These are phyloP conservation scores for Candida patagonica DNA, from an alignment of 805 yeast species.

Conservation along the genomic window DNA sequence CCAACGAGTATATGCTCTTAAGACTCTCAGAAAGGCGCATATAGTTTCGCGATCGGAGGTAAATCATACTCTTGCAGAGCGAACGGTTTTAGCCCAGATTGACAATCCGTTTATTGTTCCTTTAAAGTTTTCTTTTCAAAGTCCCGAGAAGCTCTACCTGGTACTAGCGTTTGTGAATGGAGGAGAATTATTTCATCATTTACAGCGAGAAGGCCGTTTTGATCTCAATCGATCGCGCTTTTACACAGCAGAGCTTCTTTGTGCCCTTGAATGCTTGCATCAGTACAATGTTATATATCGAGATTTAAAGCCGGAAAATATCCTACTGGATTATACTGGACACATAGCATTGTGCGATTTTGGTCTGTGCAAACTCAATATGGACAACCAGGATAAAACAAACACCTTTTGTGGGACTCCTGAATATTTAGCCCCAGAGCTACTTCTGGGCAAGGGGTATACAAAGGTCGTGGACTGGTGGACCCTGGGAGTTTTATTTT, in stretches of 20 bases:
- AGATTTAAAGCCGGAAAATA: conserved; percentile 94
- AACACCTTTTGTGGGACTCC: conserved; percentile 98
- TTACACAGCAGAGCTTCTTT: conserved; percentile 86
- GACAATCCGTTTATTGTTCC: conserved; percentile 95
- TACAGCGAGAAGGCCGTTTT: conserved; percentile 84
- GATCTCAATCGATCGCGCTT: conserved; percentile 83
- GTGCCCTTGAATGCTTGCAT: conserved; percentile 89
- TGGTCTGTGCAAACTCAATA: conserved; percentile 91
- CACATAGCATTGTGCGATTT: conserved; percentile 97
- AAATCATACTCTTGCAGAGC: conserved; percentile 91
- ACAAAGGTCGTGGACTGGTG: conserved; percentile 97
- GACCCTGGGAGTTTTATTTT: conserved; percentile 89
- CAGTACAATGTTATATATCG: conserved; percentile 88
- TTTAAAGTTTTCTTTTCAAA: conserved; percentile 88
- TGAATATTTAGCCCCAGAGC: conserved; percentile 93
- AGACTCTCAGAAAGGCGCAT: conserved; percentile 88
- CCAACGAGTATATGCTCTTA: conserved; percentile 85
- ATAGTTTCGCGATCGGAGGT: conserved; percentile 92
- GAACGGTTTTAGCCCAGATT: conserved; percentile 88
- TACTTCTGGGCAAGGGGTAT: conserved; percentile 84
- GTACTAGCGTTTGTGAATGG: conserved; percentile 93
- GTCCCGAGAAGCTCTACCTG: conserved; percentile 88
- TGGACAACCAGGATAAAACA: conserved; percentile 77
- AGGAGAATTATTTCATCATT: conserved; percentile 90
- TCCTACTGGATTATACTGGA: conserved; percentile 88